Percentiles rank a stretch among this genome's conserved stretches.
Evolutionary conservation across 495 filamentous ascomycete genomes (phyloP).

Genomic region (Podospora sp.): DNA sequence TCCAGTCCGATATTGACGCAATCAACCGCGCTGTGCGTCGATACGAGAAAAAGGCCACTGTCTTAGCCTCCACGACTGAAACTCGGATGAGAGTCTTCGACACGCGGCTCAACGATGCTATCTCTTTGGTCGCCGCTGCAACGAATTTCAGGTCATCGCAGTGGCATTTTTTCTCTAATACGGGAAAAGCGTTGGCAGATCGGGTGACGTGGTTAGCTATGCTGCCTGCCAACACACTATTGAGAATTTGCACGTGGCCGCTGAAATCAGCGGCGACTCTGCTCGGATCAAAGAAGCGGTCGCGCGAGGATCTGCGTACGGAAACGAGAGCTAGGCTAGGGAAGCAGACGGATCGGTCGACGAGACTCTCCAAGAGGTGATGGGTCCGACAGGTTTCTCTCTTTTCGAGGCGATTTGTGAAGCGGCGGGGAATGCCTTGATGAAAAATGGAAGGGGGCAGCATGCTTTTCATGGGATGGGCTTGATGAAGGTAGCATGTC

Average conservation of each 20-base stretch:
- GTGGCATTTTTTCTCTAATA: constrained; percentile 22
- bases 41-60: constrained; percentile 86
- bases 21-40: constrained; percentile 85
- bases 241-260: constrained; percentile 29
- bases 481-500: not conserved
- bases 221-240: constrained; percentile 39
- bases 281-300: constrained; percentile 12
- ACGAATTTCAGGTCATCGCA: constrained; percentile 50
- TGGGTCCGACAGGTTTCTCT: no score
- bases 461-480: not conserved
- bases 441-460: not conserved
- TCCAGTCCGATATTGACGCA: constrained; percentile 85
- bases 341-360: not conserved
- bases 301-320: not conserved
- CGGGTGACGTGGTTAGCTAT: constrained; percentile 14
- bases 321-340: not conserved
- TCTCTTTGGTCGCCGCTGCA: constrained; percentile 76
- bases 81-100: constrained; percentile 71
- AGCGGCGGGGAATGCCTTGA: not conserved
- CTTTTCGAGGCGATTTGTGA: not conserved
- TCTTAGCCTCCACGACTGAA: constrained; percentile 74
- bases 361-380: not conserved
- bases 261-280: constrained; percentile 26
- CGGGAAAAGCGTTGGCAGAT: constrained; percentile 26
- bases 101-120: constrained; percentile 69